Evolutionary conservation across 2,329 filamentous ascomycete genomes (phyloP).

Genomic region (Exserohilum turcica): DNA sequence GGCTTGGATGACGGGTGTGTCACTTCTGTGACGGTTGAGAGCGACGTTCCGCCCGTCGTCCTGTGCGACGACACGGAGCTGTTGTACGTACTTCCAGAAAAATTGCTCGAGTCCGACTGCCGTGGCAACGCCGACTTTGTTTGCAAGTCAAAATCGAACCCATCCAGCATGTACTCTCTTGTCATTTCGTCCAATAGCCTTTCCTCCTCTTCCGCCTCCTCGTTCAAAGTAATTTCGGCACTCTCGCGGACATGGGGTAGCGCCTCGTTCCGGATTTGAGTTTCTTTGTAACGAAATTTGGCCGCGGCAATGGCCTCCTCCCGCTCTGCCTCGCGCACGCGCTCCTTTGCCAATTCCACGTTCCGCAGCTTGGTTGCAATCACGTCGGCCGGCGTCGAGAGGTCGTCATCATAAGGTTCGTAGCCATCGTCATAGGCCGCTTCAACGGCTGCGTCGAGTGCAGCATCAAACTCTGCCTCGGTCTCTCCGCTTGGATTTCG

Average conservation of each 20-base stretch:
- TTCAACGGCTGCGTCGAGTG: conserved; percentile 92
- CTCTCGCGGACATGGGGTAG: conserved; percentile 48
- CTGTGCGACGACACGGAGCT: conserved; percentile 77
- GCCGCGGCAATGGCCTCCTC: conserved; percentile 68
- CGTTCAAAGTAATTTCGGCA: conserved; percentile 41
- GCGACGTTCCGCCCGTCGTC: conserved; percentile 67
- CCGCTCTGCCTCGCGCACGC: conserved; percentile 72
- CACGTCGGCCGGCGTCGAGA: conserved; percentile 35
- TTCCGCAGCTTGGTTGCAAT: conserved; percentile 55
- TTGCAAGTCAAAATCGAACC: conserved; percentile 75
- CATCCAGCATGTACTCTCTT: conserved; percentile 78
- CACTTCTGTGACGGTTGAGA: conserved; percentile 76
- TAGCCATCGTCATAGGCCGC: conserved; percentile 93
- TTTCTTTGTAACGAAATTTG: conserved; percentile 62
- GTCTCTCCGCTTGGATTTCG: conserved; percentile 72
- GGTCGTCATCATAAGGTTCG: conserved; percentile 66
- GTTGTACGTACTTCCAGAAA: conserved; percentile 79
- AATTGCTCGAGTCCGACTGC: conserved; percentile 80
- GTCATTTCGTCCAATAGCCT: conserved; percentile 81
- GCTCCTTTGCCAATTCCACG: conserved; percentile 76
- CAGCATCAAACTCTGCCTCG: conserved; percentile 90
- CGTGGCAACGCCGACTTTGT: conserved; percentile 72
- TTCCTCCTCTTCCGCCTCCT: conserved; percentile 57
- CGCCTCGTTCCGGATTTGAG: conserved; percentile 54
- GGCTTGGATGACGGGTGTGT: conserved; percentile 49